Conservation (phyloP, 306 rosid species). For the Lagenaria siceraria region DNA sequence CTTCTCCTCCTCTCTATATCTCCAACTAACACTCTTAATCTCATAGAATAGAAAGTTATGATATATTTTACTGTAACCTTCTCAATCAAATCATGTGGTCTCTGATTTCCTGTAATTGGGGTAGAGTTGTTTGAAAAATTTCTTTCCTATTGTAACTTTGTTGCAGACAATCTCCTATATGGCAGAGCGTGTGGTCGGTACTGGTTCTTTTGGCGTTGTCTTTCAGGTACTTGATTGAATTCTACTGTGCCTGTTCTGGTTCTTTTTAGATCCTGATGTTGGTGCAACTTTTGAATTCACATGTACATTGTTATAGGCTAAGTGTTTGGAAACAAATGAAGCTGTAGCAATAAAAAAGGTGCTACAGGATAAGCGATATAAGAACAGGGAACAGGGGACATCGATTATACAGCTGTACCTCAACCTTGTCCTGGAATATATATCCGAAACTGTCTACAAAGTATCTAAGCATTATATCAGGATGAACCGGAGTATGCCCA, state of each 20-base stretch:
- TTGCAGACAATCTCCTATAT: slow-evolving; percentile 70
- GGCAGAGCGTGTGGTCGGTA: slow-evolving; percentile 97
- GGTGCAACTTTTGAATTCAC: neutral
- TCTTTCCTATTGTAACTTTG: slow-evolving; percentile 9
- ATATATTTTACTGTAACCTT: neutral
- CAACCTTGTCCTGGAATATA: slow-evolving; percentile 81
- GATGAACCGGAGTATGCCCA: slow-evolving; percentile 56
- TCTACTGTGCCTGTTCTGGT: neutral
- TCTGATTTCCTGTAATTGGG: neutral
- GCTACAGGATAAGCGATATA: slow-evolving; percentile 86
- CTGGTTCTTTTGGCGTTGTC: slow-evolving; percentile 90
- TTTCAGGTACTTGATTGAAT: slow-evolving; percentile 71
- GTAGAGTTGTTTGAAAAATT: neutral
- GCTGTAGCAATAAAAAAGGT: slow-evolving; percentile 86
- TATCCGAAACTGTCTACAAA: slow-evolving; percentile 72
- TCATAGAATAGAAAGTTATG: neutral
- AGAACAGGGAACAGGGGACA: slow-evolving; percentile 90
- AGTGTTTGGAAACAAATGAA: slow-evolving; percentile 79
- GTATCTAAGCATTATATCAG: slow-evolving; percentile 58
- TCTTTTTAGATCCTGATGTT: neutral
- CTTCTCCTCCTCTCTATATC: neutral
- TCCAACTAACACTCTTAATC: neutral
- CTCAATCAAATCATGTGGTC: neutral
- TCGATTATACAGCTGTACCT: no score
- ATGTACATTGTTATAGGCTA: slow-evolving; percentile 34